phyloP scores from a whole-genome alignment of 139 green algal species.

The Trebouxia sp. region DNA sequence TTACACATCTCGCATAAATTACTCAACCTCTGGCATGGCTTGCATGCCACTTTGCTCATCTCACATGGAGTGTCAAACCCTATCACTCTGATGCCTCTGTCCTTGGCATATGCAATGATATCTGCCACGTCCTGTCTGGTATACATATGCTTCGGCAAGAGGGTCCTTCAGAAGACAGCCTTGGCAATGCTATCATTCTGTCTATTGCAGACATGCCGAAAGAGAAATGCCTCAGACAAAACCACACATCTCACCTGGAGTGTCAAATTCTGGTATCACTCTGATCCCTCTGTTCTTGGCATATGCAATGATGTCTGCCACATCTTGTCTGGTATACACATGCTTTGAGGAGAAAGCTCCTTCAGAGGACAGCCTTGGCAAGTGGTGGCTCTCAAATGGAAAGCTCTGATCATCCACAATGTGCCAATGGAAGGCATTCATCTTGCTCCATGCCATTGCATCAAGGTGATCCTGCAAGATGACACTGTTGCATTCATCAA shows the following conservation, averaged over 20 bases:
- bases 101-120: slow-evolving; percentile 52
- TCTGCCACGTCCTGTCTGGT: slow-evolving; percentile 31
- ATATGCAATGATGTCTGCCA: slow-evolving; percentile 50
- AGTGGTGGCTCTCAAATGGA: slow-evolving; percentile 26
- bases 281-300: slow-evolving; percentile 52
- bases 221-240: too few relatives aligned
- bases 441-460: slow-evolving; percentile 59
- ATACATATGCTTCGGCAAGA: slow-evolving; percentile 41
- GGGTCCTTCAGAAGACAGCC: slow-evolving; percentile 35
- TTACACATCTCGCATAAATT: too few relatives aligned
- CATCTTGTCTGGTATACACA: slow-evolving; percentile 40
- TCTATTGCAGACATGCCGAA: too few relatives aligned
- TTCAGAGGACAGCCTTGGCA: slow-evolving; percentile 33
- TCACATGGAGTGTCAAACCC: slow-evolving; percentile 62
- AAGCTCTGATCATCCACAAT: slow-evolving; percentile 61
- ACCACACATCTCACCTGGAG: slow-evolving; percentile 41
- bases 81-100: slow-evolving; percentile 59
- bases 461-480: slow-evolving; percentile 49
- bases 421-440: slow-evolving; percentile 75
- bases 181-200: too few relatives aligned
- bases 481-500: background rate
- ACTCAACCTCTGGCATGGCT: too few relatives aligned
- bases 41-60: too few relatives aligned
- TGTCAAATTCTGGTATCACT: slow-evolving; percentile 67
- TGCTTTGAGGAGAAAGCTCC: slow-evolving; percentile 38